phyloP scores from a whole-genome alignment of 73 alveolate species.

The Paramecium sexaurelia region DNA sequence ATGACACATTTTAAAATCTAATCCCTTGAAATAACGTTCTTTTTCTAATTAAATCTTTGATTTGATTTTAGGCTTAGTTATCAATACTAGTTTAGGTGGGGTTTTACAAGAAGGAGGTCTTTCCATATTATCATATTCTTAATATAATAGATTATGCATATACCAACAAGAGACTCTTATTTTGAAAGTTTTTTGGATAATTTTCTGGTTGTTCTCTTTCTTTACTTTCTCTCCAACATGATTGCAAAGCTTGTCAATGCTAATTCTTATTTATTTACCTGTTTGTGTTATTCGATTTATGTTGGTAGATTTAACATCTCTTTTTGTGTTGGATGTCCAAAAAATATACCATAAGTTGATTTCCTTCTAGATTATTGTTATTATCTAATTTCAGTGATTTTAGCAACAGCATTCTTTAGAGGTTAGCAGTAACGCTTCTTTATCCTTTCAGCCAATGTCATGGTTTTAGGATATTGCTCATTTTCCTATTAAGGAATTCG shows the following conservation, averaged over 20 bases:
- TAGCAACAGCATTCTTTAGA: conserved; percentile 15
- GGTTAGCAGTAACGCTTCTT: not conserved
- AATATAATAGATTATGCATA: not conserved
- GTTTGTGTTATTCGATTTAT: not conserved
- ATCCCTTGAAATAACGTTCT: not conserved
- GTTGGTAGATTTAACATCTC: conserved; percentile 5
- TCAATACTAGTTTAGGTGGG: not conserved
- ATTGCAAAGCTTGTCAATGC: conserved; percentile 11
- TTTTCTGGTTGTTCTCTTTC: not conserved
- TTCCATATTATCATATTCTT: conserved; percentile 18
- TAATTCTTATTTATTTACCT: not conserved
- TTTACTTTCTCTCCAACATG: conserved; percentile 5
- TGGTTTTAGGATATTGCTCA: not conserved
- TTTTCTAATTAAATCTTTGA: not conserved
- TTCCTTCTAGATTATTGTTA: not conserved
- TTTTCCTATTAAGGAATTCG: not conserved
- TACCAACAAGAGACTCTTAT: not conserved
- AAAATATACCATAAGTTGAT: not conserved
- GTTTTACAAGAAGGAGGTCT: conserved; percentile 35
- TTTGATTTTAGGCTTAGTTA: not conserved
- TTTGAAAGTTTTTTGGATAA: not conserved
- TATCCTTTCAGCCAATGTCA: not conserved
- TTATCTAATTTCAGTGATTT: not conserved
- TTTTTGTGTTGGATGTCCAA: not conserved
- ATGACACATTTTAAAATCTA: not conserved